Percentiles rank a stretch among this genome's conserved stretches.
Evolutionary conservation across 2,329 filamentous ascomycete genomes (phyloP).

Genomic region (Sordariomycetes sp.): DNA sequence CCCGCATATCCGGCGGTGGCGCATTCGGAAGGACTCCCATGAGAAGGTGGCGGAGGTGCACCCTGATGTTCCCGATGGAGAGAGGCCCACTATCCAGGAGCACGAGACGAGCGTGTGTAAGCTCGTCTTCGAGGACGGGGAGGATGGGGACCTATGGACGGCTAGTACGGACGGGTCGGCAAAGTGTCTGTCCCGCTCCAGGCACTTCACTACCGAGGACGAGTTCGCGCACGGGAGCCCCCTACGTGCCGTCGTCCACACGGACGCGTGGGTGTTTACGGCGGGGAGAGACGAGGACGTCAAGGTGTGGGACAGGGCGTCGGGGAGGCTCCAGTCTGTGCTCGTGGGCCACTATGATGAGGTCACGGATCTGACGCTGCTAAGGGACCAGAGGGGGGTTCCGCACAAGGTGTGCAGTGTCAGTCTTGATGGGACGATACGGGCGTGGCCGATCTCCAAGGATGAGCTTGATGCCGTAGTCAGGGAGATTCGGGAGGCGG

Average conservation of each 20-base stretch:
- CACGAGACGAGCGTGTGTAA: conserved; percentile 89
- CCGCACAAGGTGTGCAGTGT: conserved; percentile 57
- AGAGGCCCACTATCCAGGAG: conserved; percentile 47
- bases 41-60: conserved; percentile 39
- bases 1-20: conserved; percentile 68
- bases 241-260: conserved; percentile 68
- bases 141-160: conserved; percentile 71
- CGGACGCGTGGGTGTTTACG: conserved; percentile 68
- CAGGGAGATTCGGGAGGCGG: conserved; percentile 27
- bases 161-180: conserved; percentile 82
- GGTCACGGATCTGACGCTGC: conserved; percentile 64
- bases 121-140: conserved; percentile 53
- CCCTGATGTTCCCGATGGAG: conserved; percentile 22
- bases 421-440: conserved; percentile 78
- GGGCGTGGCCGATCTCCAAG: conserved; percentile 67
- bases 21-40: conserved; percentile 36
- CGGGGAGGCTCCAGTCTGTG: conserved; percentile 59
- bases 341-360: conserved; percentile 87
- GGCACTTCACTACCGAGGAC: conserved; percentile 59
- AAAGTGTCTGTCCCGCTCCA: conserved; percentile 61
- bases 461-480: conserved; percentile 36
- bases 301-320: conserved; percentile 71
- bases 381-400: conserved; percentile 24
- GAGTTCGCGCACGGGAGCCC: conserved; percentile 74
- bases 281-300: conserved; percentile 86